phyloP scores from a whole-genome alignment of 1,284 basidiomycete species.

The Schizophyllum amplum region DNA sequence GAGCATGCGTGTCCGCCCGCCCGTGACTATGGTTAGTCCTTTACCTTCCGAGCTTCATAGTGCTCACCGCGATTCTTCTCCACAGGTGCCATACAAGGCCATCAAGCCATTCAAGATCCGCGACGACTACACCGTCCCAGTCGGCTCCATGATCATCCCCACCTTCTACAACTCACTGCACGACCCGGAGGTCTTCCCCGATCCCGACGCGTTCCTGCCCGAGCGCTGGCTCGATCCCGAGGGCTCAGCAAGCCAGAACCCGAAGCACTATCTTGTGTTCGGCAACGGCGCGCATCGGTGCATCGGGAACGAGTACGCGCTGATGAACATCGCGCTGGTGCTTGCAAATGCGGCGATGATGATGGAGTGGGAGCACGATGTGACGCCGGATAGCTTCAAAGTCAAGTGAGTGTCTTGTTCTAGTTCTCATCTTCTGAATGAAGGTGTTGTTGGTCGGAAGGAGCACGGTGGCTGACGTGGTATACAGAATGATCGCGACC shows the following conservation, averaged over 20 bases:
- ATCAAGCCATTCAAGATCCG: conserved; percentile 89
- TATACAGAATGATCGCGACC: conserved; percentile 76
- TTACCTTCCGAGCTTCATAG: conserved; percentile 1
- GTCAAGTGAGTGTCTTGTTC: conserved; percentile 56
- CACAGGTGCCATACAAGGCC: conserved; percentile 84
- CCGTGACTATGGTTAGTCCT: conserved; percentile 78
- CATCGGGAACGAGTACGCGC: conserved; percentile 90
- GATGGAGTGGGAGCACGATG: conserved; percentile 86
- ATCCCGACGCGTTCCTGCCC: conserved; percentile 79
- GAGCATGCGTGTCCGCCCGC: conserved; percentile 83
- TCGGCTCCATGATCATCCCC: conserved; percentile 91
- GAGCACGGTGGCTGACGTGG: conserved; percentile 6
- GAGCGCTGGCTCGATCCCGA: conserved; percentile 90
- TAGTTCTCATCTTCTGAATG: too few species aligned
- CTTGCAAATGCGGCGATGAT: conserved; percentile 76
- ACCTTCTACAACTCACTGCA: conserved; percentile 95
- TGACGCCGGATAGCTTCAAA: conserved; percentile 75
- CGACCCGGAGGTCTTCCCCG: conserved; percentile 82
- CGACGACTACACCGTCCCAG: conserved; percentile 88
- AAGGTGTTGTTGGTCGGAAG: not conserved
- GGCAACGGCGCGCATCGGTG: conserved; percentile 92
- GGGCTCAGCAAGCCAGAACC: conserved; percentile 77
- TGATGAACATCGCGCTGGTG: conserved; percentile 85
- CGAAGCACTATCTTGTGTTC: conserved; percentile 95
- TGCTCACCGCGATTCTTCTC: conserved; percentile 11